Evolutionary conservation across 768 basidiomycete genomes (phyloP), one percentile per base, ranked within the genome.

Genomic region (Hypsizygus marmoreus): DNA sequence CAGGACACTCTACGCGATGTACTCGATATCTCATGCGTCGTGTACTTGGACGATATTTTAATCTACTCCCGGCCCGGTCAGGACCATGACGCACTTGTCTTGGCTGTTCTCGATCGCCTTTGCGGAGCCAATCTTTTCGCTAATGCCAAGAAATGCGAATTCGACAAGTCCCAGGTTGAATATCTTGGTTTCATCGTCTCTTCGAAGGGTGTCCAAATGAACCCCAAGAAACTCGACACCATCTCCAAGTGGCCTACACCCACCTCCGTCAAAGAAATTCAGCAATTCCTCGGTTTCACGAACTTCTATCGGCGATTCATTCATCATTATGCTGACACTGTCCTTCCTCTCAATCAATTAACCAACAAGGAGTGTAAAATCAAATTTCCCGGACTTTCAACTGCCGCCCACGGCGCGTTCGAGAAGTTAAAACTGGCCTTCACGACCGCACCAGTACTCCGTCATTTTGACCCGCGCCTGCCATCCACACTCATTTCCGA

Each of bases 21-120:
- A 6, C 47, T 78, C 24, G 71, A 69, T 34, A 47, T 69, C 16
- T 59, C 60, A 34, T 65, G 63, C 43, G 61, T 76, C 19, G 67
- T 77, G 30, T 78, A 76, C 54, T 42, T 50, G 57, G 65, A 24
- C 57, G 70, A 3, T 78, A 80, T 71, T 46, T 57, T 73, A n/a
- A 64, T 72, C 22, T 73, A 61, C 42, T 71, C 72, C 35, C 30
- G 51, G 4, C 45, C 43, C 4, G 47, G 39, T n/a, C 43, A 59
- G 13, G 54, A 68, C 16, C 68, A 72, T 32, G 41, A 53, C 12
- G 31, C 46, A 6, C 60, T 58, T 32, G 61, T 69, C 19, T 38
- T 39, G 6, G 29, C 53, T 34, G 63, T 73, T 12, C 61, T 72
- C 7, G 36, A 67, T 26, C 41, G 56, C 3, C 61, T 71, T n/a